Conservation (phyloP, 306 rosid species). For the Castanopsis chinensis region DNA sequence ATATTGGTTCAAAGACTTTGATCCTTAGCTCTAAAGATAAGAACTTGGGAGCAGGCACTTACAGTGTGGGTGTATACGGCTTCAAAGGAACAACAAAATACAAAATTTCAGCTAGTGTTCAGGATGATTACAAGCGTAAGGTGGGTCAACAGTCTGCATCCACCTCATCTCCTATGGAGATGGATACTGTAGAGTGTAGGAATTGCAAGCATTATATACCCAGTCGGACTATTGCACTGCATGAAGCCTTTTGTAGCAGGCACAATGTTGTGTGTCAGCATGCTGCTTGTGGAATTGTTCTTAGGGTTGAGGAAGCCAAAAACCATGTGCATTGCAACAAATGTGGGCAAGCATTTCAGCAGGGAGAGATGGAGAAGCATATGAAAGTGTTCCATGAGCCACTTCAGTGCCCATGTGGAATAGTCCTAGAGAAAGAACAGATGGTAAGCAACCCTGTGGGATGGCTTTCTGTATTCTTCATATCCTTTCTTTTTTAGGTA, state of each 20-base stretch:
- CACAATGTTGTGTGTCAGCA: conserved; percentile 77
- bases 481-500: background rate
- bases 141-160: conserved; percentile 67
- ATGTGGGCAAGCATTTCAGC: conserved; percentile 89
- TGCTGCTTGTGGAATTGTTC: conserved; percentile 80
- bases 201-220: conserved; percentile 91
- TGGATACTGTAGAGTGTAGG: conserved; percentile 73
- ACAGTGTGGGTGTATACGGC: conserved; percentile 81
- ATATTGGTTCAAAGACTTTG: conserved; percentile 86
- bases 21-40: conserved; percentile 78
- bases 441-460: conserved; percentile 56
- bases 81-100: conserved; percentile 66
- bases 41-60: conserved; percentile 56
- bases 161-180: conserved; percentile 46
- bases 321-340: conserved; percentile 81
- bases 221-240: conserved; percentile 71
- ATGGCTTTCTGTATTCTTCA: background rate
- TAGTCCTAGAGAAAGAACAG: conserved; percentile 79
- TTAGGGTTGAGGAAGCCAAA: conserved; percentile 76
- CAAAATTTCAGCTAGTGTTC: conserved; percentile 50
- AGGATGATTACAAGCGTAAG: conserved; percentile 47
- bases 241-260: conserved; percentile 91
- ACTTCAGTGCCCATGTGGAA: conserved; percentile 77
- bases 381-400: conserved; percentile 92
- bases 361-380: conserved; percentile 83